Evolutionary conservation across 352 stramenopile species (phyloP).

Genomic region (Phytophthora sp.): DNA sequence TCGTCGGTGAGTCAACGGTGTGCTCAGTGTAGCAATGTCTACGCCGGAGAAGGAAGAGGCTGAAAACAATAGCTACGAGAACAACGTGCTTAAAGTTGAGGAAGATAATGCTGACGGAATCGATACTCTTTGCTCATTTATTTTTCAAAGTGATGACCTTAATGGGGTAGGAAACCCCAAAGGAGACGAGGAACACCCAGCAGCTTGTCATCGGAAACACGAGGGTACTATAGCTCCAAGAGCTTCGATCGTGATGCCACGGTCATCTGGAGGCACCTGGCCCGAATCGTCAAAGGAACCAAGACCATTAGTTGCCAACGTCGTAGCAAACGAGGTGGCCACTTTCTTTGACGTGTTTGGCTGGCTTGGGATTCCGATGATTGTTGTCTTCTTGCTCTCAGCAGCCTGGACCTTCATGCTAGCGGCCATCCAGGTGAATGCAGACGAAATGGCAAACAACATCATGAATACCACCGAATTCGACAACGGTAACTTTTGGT

Average conservation of each 20-base stretch:
- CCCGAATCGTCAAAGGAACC: not conserved
- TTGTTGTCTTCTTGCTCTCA: conserved; percentile 36
- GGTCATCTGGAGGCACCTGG: not conserved
- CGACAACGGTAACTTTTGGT: conserved; percentile 48
- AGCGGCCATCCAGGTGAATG: conserved; percentile 32
- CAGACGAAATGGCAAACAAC: conserved; percentile 30
- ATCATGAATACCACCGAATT: conserved; percentile 38
- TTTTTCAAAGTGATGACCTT: not conserved
- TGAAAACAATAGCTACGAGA: too few relatives aligned
- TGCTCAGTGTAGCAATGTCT: too few relatives aligned
- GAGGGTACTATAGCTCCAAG: not conserved
- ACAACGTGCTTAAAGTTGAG: too few relatives aligned
- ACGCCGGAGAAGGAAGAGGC: too few relatives aligned
- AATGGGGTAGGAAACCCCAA: not conserved
- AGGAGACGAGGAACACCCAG: not conserved
- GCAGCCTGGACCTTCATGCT: conserved; percentile 31
- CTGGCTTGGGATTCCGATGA: conserved; percentile 34
- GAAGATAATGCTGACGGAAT: too few relatives aligned
- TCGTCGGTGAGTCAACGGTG: too few relatives aligned
- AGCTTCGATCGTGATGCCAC: not conserved
- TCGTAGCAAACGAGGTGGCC: not conserved
- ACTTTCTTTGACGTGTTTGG: conserved; percentile 37
- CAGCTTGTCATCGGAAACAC: not conserved
- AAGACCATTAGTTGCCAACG: not conserved
- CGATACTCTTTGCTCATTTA: not conserved